phyloP scores from a whole-genome alignment of 2,329 filamentous ascomycete genomes.

The Stachybotrys chlorohalonatus region DNA sequence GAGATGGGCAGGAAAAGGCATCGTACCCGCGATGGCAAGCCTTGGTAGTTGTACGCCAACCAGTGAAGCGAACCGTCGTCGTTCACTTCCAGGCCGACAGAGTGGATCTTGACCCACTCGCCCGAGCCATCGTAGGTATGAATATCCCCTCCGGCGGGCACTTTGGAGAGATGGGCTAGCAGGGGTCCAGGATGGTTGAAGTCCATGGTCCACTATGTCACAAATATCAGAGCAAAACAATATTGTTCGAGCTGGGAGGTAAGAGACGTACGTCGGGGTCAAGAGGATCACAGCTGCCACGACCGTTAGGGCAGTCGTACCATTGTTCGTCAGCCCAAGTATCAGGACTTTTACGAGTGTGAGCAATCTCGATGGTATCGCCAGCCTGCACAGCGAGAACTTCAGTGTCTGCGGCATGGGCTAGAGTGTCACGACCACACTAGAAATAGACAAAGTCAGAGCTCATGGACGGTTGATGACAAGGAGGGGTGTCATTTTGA shows the following conservation, averaged over 20 bases:
- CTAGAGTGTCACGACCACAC: too few species aligned
- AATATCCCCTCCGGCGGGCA: background rate
- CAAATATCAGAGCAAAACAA: too few species aligned
- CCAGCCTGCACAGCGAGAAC: background rate
- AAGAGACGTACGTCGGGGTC: background rate
- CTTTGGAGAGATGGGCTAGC: background rate
- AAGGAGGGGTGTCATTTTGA: too few species aligned
- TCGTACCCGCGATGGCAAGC: background rate
- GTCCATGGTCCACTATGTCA: background rate
- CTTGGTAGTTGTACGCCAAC: background rate
- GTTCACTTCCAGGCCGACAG: background rate
- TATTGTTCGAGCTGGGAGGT: too few species aligned
- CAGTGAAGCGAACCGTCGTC: background rate
- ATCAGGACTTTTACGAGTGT: background rate
- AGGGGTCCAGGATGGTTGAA: background rate
- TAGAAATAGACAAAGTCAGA: too few species aligned
- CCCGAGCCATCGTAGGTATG: background rate
- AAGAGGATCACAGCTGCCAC: background rate
- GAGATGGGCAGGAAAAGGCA: background rate
- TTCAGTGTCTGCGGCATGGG: background rate
- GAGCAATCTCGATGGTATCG: background rate
- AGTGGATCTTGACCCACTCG: background rate
- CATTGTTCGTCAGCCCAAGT: background rate
- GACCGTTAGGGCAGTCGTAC: background rate
- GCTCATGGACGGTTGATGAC: too few species aligned